Percentiles rank a stretch among this genome's conserved stretches.
These are phyloP conservation scores for Anthracocystis panici-leucophaei DNA, from an alignment of 1,284 basidiomycete species.

Conservation along the genomic window DNA sequence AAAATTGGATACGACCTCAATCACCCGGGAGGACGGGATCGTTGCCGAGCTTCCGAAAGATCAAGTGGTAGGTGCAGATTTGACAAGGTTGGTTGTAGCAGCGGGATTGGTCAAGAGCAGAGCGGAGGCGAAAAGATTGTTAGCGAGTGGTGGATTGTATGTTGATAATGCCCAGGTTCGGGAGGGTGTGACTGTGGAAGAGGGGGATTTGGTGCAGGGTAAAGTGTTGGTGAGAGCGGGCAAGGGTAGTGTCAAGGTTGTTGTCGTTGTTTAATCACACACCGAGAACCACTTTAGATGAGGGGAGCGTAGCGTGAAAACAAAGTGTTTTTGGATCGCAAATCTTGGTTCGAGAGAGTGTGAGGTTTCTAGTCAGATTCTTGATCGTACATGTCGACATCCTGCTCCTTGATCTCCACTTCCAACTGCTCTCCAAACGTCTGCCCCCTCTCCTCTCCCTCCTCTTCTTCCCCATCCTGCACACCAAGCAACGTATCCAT, in stretches of 20 bases:
- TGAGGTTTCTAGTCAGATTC: background rate
- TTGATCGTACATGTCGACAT: slow-evolving; percentile 29
- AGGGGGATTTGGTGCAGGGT: slow-evolving; percentile 6
- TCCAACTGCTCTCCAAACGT: slow-evolving; percentile 31
- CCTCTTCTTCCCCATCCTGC: slow-evolving; percentile 9
- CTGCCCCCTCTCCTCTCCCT: slow-evolving; percentile 4
- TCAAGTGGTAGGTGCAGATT: slow-evolving; percentile 11
- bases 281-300: too few species aligned
- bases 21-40: background rate
- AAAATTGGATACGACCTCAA: background rate
- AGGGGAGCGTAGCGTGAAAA: background rate
- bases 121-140: slow-evolving; percentile 34
- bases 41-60: background rate
- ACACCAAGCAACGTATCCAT: slow-evolving; percentile 77
- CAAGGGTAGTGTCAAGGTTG: slow-evolving; percentile 14
- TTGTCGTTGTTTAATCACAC: background rate
- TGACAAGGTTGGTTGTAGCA: background rate
- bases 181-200: background rate
- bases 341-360: background rate
- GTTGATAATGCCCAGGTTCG: slow-evolving; percentile 26
- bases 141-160: slow-evolving; percentile 31
- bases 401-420: background rate
- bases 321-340: background rate
- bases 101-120: slow-evolving; percentile 27
- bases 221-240: slow-evolving; percentile 23